Base-by-base conservation (phyloP, 352 stramenopile species). In the Pythium monospermum region DNA sequence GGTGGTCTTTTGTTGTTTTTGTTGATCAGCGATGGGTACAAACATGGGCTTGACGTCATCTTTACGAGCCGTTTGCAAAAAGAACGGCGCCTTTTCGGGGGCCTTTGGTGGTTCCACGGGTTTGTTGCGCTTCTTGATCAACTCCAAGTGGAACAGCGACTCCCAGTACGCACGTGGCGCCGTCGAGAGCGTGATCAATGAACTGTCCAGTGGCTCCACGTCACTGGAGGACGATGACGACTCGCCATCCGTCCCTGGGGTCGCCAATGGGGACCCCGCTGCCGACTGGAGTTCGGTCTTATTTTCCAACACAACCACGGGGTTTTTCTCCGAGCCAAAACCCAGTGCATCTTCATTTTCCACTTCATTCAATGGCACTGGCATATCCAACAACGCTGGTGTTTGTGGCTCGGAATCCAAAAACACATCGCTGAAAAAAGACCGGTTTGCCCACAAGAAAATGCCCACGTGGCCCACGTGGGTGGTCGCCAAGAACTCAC, bases 111-210 rank as follows among this genome's bases (percentile, higher is more conserved):
- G 80, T 53, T 97, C 90, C 22, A 91, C 95, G 7, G 95, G 93
- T 61, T 98, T 98, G 72, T 98, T 98, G 22, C 95, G 76, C 64
- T 97, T 85, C 61, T 98, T 98, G 52, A 98, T 96, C 28, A 98
- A 69, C 57, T 98, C 93, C 33, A 98, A 72, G 39, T 96, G 78
- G 62, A 96, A 95, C 15, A 97, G 66, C 37, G 85, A 90, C 44
- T 92, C 74, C 90, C 90, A 97, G 43, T 96, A 89, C 6, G 78
- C 84, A 45, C 84, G 78, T 8, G 90, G 87, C 7, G 70, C 73
- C 3, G 63, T 87, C 25, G 84, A 93, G 8, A 95, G 65, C 41
- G 72, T 87, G 41, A 94, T 89, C 19, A 91, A 43, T 27, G 68
- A 77, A 16, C 55, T 60, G 49, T 83, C 79, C 4, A 89, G 56